Evolutionary conservation across 139 green algal species (phyloP).

Genomic region (Diplosphaera chodatii): DNA sequence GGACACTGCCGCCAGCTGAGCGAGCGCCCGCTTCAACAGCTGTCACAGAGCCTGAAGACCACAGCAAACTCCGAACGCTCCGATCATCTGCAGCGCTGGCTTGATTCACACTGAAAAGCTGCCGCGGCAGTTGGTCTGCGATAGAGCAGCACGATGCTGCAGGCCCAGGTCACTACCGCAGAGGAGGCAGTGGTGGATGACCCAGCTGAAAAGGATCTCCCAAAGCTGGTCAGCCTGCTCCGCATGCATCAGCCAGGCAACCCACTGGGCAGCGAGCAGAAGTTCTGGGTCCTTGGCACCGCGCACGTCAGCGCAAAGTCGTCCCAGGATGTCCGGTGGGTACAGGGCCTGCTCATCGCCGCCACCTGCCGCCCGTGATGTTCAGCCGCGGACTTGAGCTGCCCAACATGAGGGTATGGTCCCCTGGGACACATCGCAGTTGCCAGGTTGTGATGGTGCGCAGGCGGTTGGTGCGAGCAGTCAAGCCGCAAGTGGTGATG

Average conservation of each 20-base stretch:
- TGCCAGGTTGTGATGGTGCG: background rate
- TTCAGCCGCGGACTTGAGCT: background rate
- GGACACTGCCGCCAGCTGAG: no score
- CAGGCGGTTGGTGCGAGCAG: slow-evolving; percentile 6
- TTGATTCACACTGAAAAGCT: background rate
- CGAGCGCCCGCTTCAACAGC: no score
- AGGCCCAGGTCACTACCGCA: background rate
- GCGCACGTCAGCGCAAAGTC: slow-evolving; percentile 15
- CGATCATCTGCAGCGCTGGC: background rate
- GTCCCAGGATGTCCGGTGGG: slow-evolving; percentile 9
- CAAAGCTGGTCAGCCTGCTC: background rate
- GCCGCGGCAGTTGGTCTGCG: no score
- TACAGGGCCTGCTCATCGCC: no score
- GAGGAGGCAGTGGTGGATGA: background rate
- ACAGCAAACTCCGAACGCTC: no score
- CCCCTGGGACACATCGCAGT: background rate
- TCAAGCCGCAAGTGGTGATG: slow-evolving; percentile 21
- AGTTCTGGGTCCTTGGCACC: slow-evolving; percentile 18
- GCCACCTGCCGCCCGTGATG: background rate
- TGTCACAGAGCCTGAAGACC: no score
- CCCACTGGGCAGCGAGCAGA: slow-evolving; percentile 12
- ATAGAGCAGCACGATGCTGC: background rate
- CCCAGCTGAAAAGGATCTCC: background rate
- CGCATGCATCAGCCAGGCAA: background rate
- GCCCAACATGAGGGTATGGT: background rate